Evolutionary conservation across 192 early-diverging fungal genomes (phyloP).

Genomic region (Cetraspora pellucida): DNA sequence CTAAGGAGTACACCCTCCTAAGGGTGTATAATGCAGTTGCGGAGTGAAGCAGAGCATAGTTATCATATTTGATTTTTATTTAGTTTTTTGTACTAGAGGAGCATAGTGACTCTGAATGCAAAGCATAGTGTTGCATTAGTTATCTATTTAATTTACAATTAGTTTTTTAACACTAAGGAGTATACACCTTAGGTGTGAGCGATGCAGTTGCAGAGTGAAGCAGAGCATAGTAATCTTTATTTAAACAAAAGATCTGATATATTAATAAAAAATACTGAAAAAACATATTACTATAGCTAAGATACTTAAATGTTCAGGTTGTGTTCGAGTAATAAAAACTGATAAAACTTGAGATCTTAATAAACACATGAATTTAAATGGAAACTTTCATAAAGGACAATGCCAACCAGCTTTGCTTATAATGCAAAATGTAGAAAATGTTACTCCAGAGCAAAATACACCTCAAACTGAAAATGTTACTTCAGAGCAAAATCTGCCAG

Average conservation of each 20-base stretch:
- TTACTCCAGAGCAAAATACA: neutral
- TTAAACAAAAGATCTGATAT: neutral
- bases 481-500: constrained; percentile 1
- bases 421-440: no score
- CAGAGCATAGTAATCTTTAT: neutral
- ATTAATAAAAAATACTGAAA: neutral
- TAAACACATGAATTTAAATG: constrained; percentile 25
- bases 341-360: constrained; percentile 24
- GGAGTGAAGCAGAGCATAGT: no score
- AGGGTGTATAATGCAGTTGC: no score
- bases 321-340: constrained; percentile 17
- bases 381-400: constrained; percentile 4
- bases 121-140: no score
- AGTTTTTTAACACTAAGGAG: neutral
- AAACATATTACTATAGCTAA: neutral
- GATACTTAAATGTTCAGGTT: constrained; percentile 22
- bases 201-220: neutral
- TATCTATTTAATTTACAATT: neutral
- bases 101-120: no score
- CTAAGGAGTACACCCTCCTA: no score
- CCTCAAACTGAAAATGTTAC: neutral
- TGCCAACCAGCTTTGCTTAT: neutral
- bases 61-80: no score
- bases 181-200: neutral
- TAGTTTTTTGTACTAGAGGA: no score